Evolutionary conservation across 2,329 filamentous ascomycete species (phyloP), one percentile per base, ranked within the genome.

Genomic region (Malbranchea cinnamomea): DNA sequence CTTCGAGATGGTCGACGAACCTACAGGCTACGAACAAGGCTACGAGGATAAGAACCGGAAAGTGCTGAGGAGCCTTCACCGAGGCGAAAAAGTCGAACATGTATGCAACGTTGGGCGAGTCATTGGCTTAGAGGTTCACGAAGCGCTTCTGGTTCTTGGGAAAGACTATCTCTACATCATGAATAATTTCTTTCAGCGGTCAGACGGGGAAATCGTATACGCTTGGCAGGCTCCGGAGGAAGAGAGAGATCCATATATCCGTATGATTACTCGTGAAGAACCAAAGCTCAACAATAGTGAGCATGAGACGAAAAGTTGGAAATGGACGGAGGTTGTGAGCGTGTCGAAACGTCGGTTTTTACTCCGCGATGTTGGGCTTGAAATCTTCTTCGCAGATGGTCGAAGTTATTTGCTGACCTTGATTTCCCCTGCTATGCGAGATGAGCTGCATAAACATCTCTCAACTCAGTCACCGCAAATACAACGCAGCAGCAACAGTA

Each of bases 21-120:
- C 87, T 0, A 84, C 84, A 44, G 79, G 87, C 33, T 73, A 78
- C 23, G 71, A 81, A 15, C 83, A 89, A 41, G 77, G 75, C 1
- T 91, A 91, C 38, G 91, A 98, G 54, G 91, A 98, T 53, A 95
- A 94, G 60, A 95, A 98, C 47, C 72, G 91, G 25, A 94, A 94
- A 53, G 87, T 98, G 25, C 91, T 95, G 83, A 72, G 89, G 30
- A 87, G 83, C 39, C 65, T 98, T 7, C 78, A 93, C 43, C 78
- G 79, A 8, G 84, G 85, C 4, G 89, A 98, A 45, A 72, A 85
- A 33, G 87, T 98, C 2, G 82, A 94, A 50, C 79, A 82, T 33
- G 83, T 94, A 1, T 92, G 83, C 63, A 98, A 98, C 44, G 77
- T 95, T 28, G 95, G 89, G 10, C 77, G 89, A 7, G 87, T 98